Evolutionary conservation across 2,329 filamentous ascomycete species (phyloP).

Genomic region (Neophaeococcomyces mojaviensis): DNA sequence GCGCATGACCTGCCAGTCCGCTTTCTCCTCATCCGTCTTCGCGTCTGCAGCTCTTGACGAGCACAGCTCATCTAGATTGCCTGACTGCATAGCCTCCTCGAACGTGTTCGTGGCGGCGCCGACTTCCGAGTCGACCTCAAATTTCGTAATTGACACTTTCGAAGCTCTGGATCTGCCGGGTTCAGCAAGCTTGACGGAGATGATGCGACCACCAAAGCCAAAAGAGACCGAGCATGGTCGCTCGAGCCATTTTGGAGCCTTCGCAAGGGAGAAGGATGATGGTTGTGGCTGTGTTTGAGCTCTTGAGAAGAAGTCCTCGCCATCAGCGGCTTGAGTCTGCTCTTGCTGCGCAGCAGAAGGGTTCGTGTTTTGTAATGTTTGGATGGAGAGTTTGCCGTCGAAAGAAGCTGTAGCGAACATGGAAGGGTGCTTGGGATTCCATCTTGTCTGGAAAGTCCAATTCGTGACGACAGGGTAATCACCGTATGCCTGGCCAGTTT

Average conservation of each 20-base stretch:
- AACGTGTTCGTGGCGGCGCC: slow-evolving; percentile 80
- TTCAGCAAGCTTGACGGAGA: slow-evolving; percentile 59
- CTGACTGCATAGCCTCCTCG: slow-evolving; percentile 69
- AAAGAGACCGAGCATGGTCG: slow-evolving; percentile 80
- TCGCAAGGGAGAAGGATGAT: slow-evolving; percentile 76
- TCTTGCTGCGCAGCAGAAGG: slow-evolving; percentile 59
- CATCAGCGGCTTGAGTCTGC: slow-evolving; percentile 65
- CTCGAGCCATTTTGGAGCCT: slow-evolving; percentile 85
- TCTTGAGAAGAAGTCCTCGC: slow-evolving; percentile 93
- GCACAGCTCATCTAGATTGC: slow-evolving; percentile 72
- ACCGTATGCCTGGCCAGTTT: slow-evolving; percentile 77
- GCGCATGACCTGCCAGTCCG: slow-evolving; percentile 91
- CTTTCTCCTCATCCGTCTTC: slow-evolving; percentile 81
- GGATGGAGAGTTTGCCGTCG: slow-evolving; percentile 89
- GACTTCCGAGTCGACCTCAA: slow-evolving; percentile 78
- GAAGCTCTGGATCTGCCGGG: slow-evolving; percentile 60
- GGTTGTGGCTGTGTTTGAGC: slow-evolving; percentile 87
- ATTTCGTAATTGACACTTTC: slow-evolving; percentile 76
- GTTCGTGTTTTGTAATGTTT: slow-evolving; percentile 91
- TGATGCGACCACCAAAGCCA: slow-evolving; percentile 88
- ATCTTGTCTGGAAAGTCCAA: slow-evolving; percentile 94
- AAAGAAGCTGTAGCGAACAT: slow-evolving; percentile 93
- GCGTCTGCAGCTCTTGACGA: slow-evolving; percentile 68
- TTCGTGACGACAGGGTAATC: slow-evolving; percentile 98
- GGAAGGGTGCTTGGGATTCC: slow-evolving; percentile 87